Evolutionary conservation across 495 filamentous ascomycete genomes (phyloP).

Genomic region (Pyronema domesticum): DNA sequence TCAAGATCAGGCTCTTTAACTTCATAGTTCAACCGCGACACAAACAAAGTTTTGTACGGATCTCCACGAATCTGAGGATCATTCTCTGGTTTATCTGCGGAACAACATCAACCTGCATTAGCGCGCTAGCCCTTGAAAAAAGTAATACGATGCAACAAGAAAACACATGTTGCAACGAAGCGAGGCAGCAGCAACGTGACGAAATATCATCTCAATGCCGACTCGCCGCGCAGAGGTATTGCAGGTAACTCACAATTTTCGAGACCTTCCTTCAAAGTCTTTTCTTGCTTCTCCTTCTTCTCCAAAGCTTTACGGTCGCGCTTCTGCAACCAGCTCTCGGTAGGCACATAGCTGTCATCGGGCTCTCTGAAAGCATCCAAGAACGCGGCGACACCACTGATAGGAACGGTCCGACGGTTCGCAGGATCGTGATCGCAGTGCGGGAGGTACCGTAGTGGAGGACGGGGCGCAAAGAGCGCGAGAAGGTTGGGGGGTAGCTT

Average conservation of each 20-base stretch:
- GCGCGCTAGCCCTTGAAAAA: not conserved
- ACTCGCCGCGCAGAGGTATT: not conserved
- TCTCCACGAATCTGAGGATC: slow-evolving; percentile 80
- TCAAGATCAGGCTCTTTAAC: slow-evolving; percentile 78
- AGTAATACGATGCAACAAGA: not conserved
- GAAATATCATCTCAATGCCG: slow-evolving; percentile 7
- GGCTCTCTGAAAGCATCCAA: slow-evolving; percentile 50
- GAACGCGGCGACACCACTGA: slow-evolving; percentile 56
- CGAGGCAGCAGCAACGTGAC: not conserved
- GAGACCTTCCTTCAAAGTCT: slow-evolving; percentile 47
- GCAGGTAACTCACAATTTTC: slow-evolving; percentile 42
- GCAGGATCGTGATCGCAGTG: slow-evolving; percentile 70
- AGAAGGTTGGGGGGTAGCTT: slow-evolving; percentile 84
- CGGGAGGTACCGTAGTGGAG: slow-evolving; percentile 75
- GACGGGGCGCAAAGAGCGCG: slow-evolving; percentile 83
- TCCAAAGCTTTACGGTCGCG: slow-evolving; percentile 64
- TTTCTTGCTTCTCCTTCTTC: slow-evolving; percentile 47
- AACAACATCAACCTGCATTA: not conserved
- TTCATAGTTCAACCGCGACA: slow-evolving; percentile 76
- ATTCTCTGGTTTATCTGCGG: slow-evolving; percentile 47
- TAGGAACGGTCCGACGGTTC: slow-evolving; percentile 52
- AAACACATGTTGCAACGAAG: too few relatives aligned
- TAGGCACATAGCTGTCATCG: slow-evolving; percentile 57
- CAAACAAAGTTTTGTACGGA: slow-evolving; percentile 86
- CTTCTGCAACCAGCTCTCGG: slow-evolving; percentile 80